Percentiles rank a stretch among this genome's conserved stretches.
phyloP scores from a whole-genome alignment of 106 monocot genomes.

The Platanthera guangdongensis region DNA sequence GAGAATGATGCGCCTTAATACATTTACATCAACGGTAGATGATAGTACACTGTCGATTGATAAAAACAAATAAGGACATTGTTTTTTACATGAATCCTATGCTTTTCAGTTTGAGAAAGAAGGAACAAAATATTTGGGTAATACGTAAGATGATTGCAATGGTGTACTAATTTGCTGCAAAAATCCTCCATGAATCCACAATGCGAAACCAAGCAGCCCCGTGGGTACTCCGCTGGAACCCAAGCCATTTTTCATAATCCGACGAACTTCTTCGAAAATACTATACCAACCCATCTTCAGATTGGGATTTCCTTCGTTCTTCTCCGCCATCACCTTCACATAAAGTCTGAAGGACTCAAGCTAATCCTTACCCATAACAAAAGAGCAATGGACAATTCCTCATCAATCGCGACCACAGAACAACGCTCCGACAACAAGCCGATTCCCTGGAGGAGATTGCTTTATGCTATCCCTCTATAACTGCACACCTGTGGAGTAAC shows the following conservation, averaged over 20 bases:
- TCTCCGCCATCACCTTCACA: constrained; percentile 19
- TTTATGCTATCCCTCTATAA: no score
- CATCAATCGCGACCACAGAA: constrained; percentile 9
- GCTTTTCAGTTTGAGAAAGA: not conserved
- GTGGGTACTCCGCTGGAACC: constrained; percentile 11
- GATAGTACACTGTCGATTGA: constrained; percentile 34
- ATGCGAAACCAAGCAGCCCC: constrained; percentile 18
- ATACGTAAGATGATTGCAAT: not conserved
- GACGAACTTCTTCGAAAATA: constrained; percentile 10
- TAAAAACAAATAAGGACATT: not conserved
- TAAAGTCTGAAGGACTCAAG: constrained; percentile 10
- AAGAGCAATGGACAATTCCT: constrained; percentile 6
- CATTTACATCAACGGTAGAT: constrained; percentile 23
- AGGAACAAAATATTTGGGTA: no score
- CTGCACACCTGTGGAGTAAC: no score
- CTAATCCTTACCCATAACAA: constrained; percentile 13
- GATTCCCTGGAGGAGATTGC: constrained; percentile 10
- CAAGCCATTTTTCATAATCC: constrained; percentile 23
- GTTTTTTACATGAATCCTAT: not conserved
- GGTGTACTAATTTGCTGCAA: constrained; percentile 29
- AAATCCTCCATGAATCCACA: constrained; percentile 25
- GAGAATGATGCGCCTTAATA: constrained; percentile 36
- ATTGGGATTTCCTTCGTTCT: constrained; percentile 24
- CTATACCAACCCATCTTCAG: constrained; percentile 25
- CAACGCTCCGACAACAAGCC: constrained; percentile 22